Evolutionary conservation across 495 filamentous ascomycete genomes (phyloP), one percentile per base, ranked within the genome.

Genomic region (Corynascus novoguineensis): DNA sequence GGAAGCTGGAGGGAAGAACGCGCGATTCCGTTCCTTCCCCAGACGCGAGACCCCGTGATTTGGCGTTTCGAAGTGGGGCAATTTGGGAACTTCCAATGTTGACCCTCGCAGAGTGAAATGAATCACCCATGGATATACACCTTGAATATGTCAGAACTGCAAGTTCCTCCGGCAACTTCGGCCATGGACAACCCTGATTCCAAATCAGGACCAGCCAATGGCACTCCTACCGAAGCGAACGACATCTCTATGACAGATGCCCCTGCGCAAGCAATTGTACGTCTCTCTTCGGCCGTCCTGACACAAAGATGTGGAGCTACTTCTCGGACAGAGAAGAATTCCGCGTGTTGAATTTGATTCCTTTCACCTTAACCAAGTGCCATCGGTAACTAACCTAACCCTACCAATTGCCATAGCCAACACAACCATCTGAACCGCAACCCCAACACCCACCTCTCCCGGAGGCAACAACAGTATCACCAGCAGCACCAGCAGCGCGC

Each of bases 161-260:
- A 29, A 14, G 40, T 22, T 19, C 14, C 32, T 7, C 38, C 32
- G 19, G 17, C 29, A 1, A 28, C 5, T 0, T 41, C 28, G 10
- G 41, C 12, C 7, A 35, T 12, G 25, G 56, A 48, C 1, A 35
- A 44, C 45, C 29, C 27, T 21, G 45, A 35, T 29, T 19, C 22
- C 52, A 44, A 46, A 38, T 31, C 52, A 21, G 28, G 11, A 1
- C 6, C 29, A 17, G 25, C 45, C 37, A 44, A 50, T 50, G 54
- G 35, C 47, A 28, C 24, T 10, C 21, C 47, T 8, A 38, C 46
- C 11, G 38, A 37, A 5, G 22, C 40, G 14, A 35, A 55, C 44
- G 70, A 73, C 47, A 44, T 66, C 15, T 48, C 60, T 28, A 73
- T 71, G 68, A 63, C 56, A 27, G 68, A 71, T 57, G 57, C 56